Evolutionary conservation across 805 yeast species (phyloP).

Genomic region (Saccharomycopsis vini): DNA sequence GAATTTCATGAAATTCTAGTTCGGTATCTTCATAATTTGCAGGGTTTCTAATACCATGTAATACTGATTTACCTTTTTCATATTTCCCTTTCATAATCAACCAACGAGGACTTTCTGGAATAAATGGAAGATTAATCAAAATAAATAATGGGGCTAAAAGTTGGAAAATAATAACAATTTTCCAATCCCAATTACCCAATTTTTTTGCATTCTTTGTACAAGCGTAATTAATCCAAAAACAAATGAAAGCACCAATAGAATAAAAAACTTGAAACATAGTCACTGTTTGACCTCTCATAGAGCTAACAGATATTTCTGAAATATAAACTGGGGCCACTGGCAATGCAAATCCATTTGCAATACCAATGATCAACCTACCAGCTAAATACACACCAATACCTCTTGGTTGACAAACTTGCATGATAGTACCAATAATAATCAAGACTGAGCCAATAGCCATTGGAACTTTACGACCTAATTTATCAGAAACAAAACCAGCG

Average conservation of each 20-base stretch:
- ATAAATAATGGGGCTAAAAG: constrained; percentile 29
- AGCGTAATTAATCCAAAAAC: constrained; percentile 35
- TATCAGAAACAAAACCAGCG: constrained; percentile 20
- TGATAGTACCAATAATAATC: constrained; percentile 17
- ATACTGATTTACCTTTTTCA: not conserved
- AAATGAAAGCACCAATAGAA: constrained; percentile 37
- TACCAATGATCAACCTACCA: constrained; percentile 35
- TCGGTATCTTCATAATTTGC: not conserved
- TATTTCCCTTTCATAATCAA: constrained; percentile 26
- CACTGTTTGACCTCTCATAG: constrained; percentile 36
- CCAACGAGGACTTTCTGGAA: constrained; percentile 45
- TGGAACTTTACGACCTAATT: constrained; percentile 20
- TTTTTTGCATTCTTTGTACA: constrained; percentile 28
- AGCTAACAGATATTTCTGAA: constrained; percentile 34
- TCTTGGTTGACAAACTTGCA: constrained; percentile 19
- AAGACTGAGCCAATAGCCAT: constrained; percentile 14
- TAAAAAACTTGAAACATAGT: constrained; percentile 37
- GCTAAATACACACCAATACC: constrained; percentile 22
- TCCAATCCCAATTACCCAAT: constrained; percentile 34
- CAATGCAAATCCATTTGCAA: constrained; percentile 35
- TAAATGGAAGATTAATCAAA: constrained; percentile 19
- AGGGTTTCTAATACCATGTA: not conserved
- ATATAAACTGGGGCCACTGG: constrained; percentile 35
- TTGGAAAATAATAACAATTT: constrained; percentile 32
- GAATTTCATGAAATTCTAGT: constrained; percentile 12